Percentiles rank a stretch among this genome's conserved stretches.
phyloP scores from a whole-genome alignment of 495 filamentous ascomycete genomes.

The Parathielavia appendiculata region DNA sequence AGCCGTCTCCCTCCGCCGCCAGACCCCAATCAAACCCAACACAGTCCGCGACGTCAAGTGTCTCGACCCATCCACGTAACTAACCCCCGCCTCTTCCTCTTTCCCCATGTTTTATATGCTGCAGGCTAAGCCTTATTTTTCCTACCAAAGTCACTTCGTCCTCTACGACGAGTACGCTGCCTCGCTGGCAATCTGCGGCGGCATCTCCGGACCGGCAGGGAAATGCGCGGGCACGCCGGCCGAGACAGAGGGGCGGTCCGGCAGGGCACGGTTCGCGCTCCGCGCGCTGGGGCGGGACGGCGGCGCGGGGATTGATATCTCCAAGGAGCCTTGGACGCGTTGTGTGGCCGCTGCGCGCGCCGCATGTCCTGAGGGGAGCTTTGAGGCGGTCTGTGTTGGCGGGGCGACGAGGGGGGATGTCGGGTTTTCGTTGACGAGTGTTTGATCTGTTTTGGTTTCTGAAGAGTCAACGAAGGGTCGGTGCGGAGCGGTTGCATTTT shows the following conservation, averaged over 20 bases:
- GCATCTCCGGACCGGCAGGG: conserved; percentile 42
- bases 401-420: conserved; percentile 47
- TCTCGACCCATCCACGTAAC: conserved; percentile 35
- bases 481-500: too few species aligned
- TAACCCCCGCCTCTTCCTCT: not conserved
- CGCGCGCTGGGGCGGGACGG: conserved; percentile 22
- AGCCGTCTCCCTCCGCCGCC: conserved; percentile 34
- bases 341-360: conserved; percentile 47
- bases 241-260: conserved; percentile 39
- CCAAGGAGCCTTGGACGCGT: conserved; percentile 48
- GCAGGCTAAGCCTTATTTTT: too few species aligned
- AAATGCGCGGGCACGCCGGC: conserved; percentile 39
- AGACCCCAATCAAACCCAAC: conserved; percentile 30
- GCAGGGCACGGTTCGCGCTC: conserved; percentile 46
- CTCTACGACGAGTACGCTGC: conserved; percentile 52
- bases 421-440: conserved; percentile 37
- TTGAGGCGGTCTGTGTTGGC: conserved; percentile 44
- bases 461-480: too few species aligned
- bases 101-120: too few species aligned
- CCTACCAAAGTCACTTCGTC: conserved; percentile 40
- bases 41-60: conserved; percentile 35
- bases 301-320: conserved; percentile 45
- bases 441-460: conserved; percentile 12
- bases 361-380: conserved; percentile 44
- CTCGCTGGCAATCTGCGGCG: conserved; percentile 50